Evolutionary conservation across 305 asterid genomes (phyloP), one percentile per base, ranked within the genome.

Genomic region (Fraxinus albicans): DNA sequence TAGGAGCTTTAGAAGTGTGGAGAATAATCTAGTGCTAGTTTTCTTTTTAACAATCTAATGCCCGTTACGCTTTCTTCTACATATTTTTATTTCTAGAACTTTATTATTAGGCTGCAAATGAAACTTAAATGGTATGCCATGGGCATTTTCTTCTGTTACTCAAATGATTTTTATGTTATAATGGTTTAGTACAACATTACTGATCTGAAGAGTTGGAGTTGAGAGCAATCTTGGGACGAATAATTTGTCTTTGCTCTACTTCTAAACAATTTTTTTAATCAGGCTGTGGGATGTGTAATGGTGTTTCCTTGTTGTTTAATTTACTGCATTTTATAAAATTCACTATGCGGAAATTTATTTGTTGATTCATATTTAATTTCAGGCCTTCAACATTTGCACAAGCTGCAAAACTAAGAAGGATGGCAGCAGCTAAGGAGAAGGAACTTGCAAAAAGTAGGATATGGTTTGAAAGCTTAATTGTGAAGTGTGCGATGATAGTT

Each of bases 311-410:
- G 72, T 12, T 27, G 38, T 12, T 31, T 29, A 69, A 13, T 69
- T 27, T 69, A 69, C 21, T 29, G 38, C 9, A 4, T 29, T 10
- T 38, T 38, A 29, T 31, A 36, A 29, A 67, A 35, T 63, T 55
- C 33, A 17, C 72, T 47, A 31, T 83, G 21, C 42, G 72, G 36
- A 55, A 76, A 53, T 70, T 65, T 36, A 44, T 81, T 77, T 79
- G 40, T 78, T 31, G 27, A 25, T 25, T 25, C 27, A 25, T 25
- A 25, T 25, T 42, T 87, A 73, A 78, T 87, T 85, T 81, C 89
- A 96, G 99, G 92, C 98, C 99, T 88, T 92, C 98, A 33, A 96
- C 99, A 81, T 96, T 94, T 90, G 99, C 98, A 38, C 98, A 96
- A 90, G 97, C 99, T 87, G 97, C 98, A 69, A 96, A 95, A 79